phyloP scores from a whole-genome alignment of 2,329 filamentous ascomycete species.

The Aureobasidium melanogenum region DNA sequence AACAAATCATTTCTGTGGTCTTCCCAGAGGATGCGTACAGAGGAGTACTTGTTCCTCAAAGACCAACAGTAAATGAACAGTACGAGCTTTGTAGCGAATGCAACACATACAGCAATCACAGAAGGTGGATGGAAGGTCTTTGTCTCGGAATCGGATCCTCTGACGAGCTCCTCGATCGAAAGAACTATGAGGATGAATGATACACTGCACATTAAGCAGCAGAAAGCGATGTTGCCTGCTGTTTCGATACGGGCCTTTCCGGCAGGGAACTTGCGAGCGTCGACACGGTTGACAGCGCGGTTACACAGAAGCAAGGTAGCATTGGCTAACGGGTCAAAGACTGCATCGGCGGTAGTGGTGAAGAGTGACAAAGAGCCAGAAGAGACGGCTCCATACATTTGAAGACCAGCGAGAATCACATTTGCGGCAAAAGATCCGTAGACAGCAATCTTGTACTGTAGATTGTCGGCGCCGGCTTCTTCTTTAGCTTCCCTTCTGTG shows the following conservation, averaged over 20 bases:
- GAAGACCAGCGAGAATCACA: conserved; percentile 65
- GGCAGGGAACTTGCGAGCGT: conserved; percentile 76
- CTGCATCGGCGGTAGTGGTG: conserved; percentile 91
- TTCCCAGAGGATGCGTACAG: conserved; percentile 88
- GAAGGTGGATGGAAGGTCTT: conserved; percentile 65
- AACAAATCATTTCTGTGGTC: conserved; percentile 96
- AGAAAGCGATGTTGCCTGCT: conserved; percentile 91
- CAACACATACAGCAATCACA: conserved; percentile 73
- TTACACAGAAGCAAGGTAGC: conserved; percentile 78
- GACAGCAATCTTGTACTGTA: conserved; percentile 63
- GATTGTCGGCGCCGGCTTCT: conserved; percentile 69
- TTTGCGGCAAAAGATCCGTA: conserved; percentile 69
- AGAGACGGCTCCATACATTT: conserved; percentile 79
- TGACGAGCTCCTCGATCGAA: conserved; percentile 61
- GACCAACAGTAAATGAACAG: conserved; percentile 92
- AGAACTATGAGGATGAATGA: conserved; percentile 90
- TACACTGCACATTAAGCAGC: conserved; percentile 89
- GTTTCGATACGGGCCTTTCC: conserved; percentile 93
- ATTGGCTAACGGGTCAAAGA: conserved; percentile 90
- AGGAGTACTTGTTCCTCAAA: conserved; percentile 80
- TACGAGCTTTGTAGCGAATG: conserved; percentile 73
- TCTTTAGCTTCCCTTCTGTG: conserved; percentile 75
- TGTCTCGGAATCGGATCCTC: conserved; percentile 36
- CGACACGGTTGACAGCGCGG: conserved; percentile 79
- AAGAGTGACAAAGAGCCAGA: conserved; percentile 92